These are phyloP conservation scores for Stemphylium vesicarium DNA, from an alignment of 2,329 filamentous ascomycete species.

Conservation along the genomic window DNA sequence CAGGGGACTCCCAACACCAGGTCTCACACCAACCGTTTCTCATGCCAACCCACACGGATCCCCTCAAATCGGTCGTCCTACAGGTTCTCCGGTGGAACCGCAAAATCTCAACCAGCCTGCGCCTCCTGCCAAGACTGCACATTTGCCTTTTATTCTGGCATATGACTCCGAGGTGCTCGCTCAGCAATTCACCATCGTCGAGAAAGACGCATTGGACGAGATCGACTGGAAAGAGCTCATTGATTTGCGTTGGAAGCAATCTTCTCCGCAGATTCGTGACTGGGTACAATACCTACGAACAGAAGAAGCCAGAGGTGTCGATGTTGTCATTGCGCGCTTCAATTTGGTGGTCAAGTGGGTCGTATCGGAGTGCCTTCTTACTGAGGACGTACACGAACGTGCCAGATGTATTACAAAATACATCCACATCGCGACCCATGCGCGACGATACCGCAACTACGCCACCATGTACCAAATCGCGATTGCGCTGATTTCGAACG, in stretches of 20 bases:
- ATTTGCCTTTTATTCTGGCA: constrained; percentile 80
- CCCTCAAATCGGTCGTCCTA: constrained; percentile 17
- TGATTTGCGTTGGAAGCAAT: constrained; percentile 81
- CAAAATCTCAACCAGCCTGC: constrained; percentile 25
- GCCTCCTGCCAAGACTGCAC: constrained; percentile 41
- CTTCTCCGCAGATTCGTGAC: constrained; percentile 69
- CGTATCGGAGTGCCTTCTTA: constrained; percentile 79
- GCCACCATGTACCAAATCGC: constrained; percentile 83
- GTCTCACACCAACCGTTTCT: constrained; percentile 45
- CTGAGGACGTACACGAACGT: constrained; percentile 72
- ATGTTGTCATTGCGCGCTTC: constrained; percentile 84
- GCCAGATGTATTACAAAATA: constrained; percentile 79
- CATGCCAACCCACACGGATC: constrained; percentile 31
- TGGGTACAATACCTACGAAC: constrained; percentile 83
- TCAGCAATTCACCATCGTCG: constrained; percentile 83
- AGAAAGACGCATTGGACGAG: constrained; percentile 84
- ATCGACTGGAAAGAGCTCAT: constrained; percentile 89
- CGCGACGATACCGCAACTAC: constrained; percentile 78
- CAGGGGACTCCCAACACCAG: constrained; percentile 46
- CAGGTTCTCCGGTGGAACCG: constrained; percentile 32
- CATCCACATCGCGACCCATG: constrained; percentile 80
- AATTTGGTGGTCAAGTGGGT: constrained; percentile 90
- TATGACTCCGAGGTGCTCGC: constrained; percentile 81
- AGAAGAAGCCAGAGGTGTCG: constrained; percentile 75
- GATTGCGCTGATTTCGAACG: constrained; percentile 76